These are phyloP conservation scores for Allodekkera sacchari DNA, from an alignment of 805 yeast genomes.

Conservation along the genomic window DNA sequence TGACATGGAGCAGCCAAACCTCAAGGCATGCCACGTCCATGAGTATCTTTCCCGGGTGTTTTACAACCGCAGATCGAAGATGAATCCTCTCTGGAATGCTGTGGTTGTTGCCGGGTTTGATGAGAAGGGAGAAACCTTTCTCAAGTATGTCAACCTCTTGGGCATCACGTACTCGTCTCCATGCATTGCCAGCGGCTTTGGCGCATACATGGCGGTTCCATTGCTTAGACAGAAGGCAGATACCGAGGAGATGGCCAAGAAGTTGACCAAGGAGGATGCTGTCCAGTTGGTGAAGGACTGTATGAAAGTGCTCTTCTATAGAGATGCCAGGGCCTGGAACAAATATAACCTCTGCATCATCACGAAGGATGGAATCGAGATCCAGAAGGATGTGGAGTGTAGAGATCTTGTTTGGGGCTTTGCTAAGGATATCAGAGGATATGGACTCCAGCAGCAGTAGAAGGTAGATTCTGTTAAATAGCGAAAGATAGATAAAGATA, in stretches of 20 bases:
- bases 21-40: conserved; percentile 83
- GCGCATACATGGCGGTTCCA: conserved; percentile 91
- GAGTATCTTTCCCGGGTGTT: conserved; percentile 78
- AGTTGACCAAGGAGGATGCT: conserved; percentile 68
- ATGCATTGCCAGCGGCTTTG: conserved; percentile 92
- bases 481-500: neutral
- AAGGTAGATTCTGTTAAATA: too few relatives aligned
- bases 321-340: conserved; percentile 93
- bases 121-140: conserved; percentile 58
- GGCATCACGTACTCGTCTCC: conserved; percentile 90
- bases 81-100: conserved; percentile 97
- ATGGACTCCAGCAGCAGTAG: conserved; percentile 45
- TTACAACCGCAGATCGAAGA: conserved; percentile 81
- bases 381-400: conserved; percentile 48
- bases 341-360: conserved; percentile 75
- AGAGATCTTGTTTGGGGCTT: conserved; percentile 83
- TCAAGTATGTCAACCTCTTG: conserved; percentile 80
- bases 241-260: conserved; percentile 63
- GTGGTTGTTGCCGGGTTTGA: conserved; percentile 85
- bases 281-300: conserved; percentile 68
- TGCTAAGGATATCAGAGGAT: conserved; percentile 83
- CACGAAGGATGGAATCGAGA: conserved; percentile 53
- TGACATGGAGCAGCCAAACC: conserved; percentile 54
- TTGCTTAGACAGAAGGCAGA: conserved; percentile 79
- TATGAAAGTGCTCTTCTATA: conserved; percentile 89